Evolutionary conservation across 345 rosid genomes (phyloP), one percentile per base, ranked within the genome.

Genomic region (Schrenkiella parvula): DNA sequence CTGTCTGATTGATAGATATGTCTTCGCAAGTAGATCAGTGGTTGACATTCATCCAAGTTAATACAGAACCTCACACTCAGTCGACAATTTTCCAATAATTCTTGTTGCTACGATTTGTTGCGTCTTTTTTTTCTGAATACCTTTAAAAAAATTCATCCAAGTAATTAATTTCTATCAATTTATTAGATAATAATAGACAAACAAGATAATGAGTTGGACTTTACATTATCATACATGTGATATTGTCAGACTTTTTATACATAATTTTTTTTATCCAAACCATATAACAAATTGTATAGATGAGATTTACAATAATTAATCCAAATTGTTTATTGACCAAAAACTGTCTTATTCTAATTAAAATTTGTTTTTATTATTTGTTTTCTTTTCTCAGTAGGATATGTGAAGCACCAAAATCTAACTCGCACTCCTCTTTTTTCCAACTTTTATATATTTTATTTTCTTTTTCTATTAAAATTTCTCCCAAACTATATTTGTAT

Each of bases 341-440:
- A 42, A 64, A 4, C 17, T 48, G 37, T 54, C 5, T 54, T 52
- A 15, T n/a, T 61, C 11, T 47, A 22, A 47, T 9, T 8, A 14
- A 48, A 64, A 10, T 34, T 32, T 0, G 32, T 32, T 48, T 67
- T 26, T 41, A 52, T 31, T 41, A 52, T 42, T 62, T 41, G n/a
- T 53, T 22, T 0, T n/a, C 37, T 17, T 6, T 12, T 3, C 50
- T 59, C 66, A 66, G 72, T 73, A 56, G 59, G 12, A 57, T 39
- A 58, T 38, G 66, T 39, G 72, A 57, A 57, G 72, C 78, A 74
- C 68, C 19, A 47, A 66, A 58, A 32, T 73, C 37, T 56, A 44
- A 42, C 19, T 22, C 18, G 12, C 8, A 42, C 21, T 19, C 53
- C 11, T 54, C 38, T 54, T 64, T 54, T 64, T 64, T 54, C 59